These are phyloP conservation scores for Collariella sp. DNA, from an alignment of 495 filamentous ascomycete genomes.

Conservation along the genomic window DNA sequence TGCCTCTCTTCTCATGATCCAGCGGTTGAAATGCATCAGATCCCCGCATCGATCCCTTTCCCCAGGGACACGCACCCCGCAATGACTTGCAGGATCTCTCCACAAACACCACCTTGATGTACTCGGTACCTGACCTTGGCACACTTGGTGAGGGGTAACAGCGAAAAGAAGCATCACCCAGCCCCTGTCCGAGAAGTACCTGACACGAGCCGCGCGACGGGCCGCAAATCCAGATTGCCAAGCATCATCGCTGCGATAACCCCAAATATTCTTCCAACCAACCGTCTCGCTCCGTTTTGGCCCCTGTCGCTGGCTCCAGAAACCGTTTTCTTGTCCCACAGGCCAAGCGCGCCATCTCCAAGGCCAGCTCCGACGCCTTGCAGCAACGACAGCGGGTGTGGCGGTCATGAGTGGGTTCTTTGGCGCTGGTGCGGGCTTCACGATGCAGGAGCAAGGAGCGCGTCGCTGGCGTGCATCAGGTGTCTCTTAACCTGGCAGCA, in stretches of 20 bases:
- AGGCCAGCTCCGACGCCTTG: constrained; percentile 8
- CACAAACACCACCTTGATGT: too few species aligned
- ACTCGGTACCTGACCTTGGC: constrained; percentile 8
- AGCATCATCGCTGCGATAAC: constrained; percentile 11
- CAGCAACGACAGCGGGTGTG: background rate
- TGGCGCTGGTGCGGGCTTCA: background rate
- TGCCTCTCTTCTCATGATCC: constrained; percentile 6
- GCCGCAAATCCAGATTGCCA: constrained; percentile 30
- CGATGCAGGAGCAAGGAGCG: constrained; percentile 9
- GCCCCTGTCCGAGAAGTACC: constrained; percentile 16
- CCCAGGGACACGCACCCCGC: constrained; percentile 6
- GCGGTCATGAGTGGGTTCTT: background rate
- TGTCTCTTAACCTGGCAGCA: background rate
- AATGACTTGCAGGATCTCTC: too few species aligned
- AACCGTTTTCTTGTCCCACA: constrained; percentile 13
- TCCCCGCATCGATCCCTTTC: background rate
- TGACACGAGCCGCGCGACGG: constrained; percentile 19
- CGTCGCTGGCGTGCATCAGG: background rate
- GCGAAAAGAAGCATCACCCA: too few species aligned
- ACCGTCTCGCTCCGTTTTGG: constrained; percentile 7
- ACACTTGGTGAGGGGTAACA: background rate
- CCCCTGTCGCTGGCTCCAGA: constrained; percentile 13
- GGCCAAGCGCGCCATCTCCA: background rate
- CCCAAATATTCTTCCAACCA: constrained; percentile 22
- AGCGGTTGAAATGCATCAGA: constrained; percentile 5